These are phyloP conservation scores for Sclerotinia trifoliorum DNA, from an alignment of 2,329 filamentous ascomycete genomes.

Conservation along the genomic window DNA sequence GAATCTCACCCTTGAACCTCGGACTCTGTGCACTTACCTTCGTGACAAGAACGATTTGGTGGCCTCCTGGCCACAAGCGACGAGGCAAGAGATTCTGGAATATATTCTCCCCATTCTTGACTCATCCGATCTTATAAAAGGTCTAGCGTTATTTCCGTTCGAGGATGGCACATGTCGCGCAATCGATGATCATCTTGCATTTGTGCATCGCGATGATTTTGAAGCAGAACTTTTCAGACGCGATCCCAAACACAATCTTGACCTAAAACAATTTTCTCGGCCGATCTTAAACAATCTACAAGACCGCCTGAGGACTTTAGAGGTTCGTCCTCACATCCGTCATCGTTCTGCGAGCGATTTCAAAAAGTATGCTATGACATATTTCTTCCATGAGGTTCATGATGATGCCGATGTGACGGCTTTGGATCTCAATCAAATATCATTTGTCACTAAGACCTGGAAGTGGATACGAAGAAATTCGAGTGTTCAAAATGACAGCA, in stretches of 20 bases:
- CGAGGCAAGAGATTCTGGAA: constrained; percentile 29
- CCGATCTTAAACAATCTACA: constrained; percentile 8
- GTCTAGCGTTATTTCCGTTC: constrained; percentile 32
- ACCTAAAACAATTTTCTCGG: constrained; percentile 25
- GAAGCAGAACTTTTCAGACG: constrained; percentile 30
- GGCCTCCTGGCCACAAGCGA: constrained; percentile 19
- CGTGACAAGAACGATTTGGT: constrained; percentile 14
- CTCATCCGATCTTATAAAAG: constrained; percentile 21
- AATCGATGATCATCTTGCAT: constrained; percentile 22
- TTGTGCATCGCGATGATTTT: constrained; percentile 28
- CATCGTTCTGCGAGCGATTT: constrained; percentile 27
- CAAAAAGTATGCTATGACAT: constrained; percentile 25
- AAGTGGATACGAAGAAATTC: constrained; percentile 30
- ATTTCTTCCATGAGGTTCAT: constrained; percentile 23
- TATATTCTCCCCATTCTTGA: constrained; percentile 26
- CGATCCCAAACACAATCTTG: constrained; percentile 27
- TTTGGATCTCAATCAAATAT: constrained; percentile 17
- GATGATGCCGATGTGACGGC: constrained; percentile 22
- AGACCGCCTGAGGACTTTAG: constrained; percentile 18
- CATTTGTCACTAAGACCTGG: constrained; percentile 25
- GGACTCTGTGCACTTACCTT: constrained; percentile 26
- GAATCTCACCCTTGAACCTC: constrained; percentile 20
- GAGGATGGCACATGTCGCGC: constrained; percentile 30
- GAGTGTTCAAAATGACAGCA: constrained; percentile 20
- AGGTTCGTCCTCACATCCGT: constrained; percentile 27